Evolutionary conservation across 2,329 filamentous ascomycete species (phyloP).

Genomic region (Phaeosphaeriaceae sp.): DNA sequence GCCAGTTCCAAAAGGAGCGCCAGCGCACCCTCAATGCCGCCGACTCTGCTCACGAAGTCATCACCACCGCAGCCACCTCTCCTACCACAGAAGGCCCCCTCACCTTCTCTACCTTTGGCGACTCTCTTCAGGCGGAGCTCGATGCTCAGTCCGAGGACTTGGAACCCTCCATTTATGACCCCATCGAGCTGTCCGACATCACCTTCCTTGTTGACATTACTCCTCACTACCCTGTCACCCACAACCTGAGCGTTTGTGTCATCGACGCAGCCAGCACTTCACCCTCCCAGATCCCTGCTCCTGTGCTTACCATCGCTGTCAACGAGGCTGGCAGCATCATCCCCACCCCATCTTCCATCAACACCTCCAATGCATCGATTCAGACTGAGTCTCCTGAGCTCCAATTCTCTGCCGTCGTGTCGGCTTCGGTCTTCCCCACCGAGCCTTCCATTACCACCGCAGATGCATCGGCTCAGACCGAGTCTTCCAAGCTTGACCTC

Average conservation of each 20-base stretch:
- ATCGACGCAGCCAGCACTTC: slow-evolving; percentile 2
- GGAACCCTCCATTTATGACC: slow-evolving; percentile 9
- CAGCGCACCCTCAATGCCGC: slow-evolving; percentile 13
- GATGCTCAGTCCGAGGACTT: slow-evolving; percentile 9
- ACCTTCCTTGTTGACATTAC: neutral
- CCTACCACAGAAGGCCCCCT: slow-evolving; percentile 10
- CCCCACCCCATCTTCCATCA: neutral
- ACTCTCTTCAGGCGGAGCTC: slow-evolving; percentile 24
- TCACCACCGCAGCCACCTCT: slow-evolving; percentile 14
- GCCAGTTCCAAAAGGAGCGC: slow-evolving; percentile 24
- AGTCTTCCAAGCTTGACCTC: slow-evolving; percentile 2
- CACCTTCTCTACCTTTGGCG: slow-evolving; percentile 7
- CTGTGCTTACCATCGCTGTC: neutral
- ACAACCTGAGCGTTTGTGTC: neutral
- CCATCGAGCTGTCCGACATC: slow-evolving; percentile 13
- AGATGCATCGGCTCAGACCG: slow-evolving; percentile 9
- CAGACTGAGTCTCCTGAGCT: neutral
- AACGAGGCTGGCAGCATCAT: slow-evolving; percentile 2
- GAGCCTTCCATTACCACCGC: slow-evolving; percentile 1
- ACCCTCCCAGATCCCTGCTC: slow-evolving; percentile 1
- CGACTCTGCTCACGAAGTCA: slow-evolving; percentile 10
- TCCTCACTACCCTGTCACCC: neutral
- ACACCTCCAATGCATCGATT: too few species aligned
- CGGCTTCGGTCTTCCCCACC: slow-evolving; percentile 4
- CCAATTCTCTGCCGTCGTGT: slow-evolving; percentile 3